Evolutionary conservation across 2,329 filamentous ascomycete species (phyloP).

Genomic region (Cadophora malorum): DNA sequence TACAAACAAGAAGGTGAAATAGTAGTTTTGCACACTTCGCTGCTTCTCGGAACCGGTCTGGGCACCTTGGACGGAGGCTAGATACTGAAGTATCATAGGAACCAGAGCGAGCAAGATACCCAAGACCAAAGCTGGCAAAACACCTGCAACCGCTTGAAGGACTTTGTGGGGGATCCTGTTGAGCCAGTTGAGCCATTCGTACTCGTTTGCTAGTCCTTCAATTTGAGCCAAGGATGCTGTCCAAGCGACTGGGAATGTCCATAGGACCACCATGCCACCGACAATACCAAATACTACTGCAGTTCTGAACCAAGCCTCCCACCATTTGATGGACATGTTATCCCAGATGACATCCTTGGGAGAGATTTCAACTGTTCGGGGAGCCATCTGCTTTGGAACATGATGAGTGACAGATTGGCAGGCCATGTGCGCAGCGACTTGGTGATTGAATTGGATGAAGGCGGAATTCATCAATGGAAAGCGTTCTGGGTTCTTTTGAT

Average conservation of each 20-base stretch:
- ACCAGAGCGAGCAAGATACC: conserved; percentile 80
- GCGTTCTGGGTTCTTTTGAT: conserved; percentile 83
- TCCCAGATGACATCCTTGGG: conserved; percentile 95
- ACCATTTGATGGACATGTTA: conserved; percentile 96
- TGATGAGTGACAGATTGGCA: conserved; percentile 93
- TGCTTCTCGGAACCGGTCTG: conserved; percentile 82
- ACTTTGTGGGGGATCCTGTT: conserved; percentile 68
- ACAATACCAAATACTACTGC: conserved; percentile 70
- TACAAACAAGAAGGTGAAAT: conserved; percentile 93
- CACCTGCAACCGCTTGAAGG: conserved; percentile 75
- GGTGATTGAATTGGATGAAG: conserved; percentile 98
- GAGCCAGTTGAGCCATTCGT: conserved; percentile 76
- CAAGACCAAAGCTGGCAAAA: conserved; percentile 80
- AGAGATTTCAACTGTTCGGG: conserved; percentile 89
- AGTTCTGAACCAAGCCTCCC: conserved; percentile 75
- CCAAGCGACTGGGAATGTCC: conserved; percentile 90
- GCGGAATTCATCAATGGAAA: conserved; percentile 95
- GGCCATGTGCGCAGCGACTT: conserved; percentile 97
- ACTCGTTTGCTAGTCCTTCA: conserved; percentile 67
- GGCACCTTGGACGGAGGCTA: conserved; percentile 77
- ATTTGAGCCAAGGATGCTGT: conserved; percentile 84
- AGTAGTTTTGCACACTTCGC: conserved; percentile 88
- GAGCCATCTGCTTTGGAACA: conserved; percentile 90
- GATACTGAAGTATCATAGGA: conserved; percentile 76
- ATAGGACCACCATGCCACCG: conserved; percentile 79